Percentiles rank a stretch among this genome's conserved stretches.
These are phyloP conservation scores for Podospora pseudocomata DNA, from an alignment of 495 filamentous ascomycete genomes.

Conservation along the genomic window DNA sequence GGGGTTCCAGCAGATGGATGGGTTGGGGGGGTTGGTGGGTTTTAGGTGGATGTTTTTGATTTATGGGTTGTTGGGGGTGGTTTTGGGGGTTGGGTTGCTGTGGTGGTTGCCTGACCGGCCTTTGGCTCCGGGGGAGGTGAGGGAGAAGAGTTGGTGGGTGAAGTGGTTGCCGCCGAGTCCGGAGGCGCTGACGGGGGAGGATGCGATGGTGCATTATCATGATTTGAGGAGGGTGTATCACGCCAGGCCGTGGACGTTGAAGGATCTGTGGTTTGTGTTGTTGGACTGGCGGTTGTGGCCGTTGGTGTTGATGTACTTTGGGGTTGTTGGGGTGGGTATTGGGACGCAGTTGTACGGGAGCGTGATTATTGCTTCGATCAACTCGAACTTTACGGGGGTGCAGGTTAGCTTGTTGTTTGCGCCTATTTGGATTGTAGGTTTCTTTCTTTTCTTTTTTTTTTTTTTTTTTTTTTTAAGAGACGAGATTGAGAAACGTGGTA, in stretches of 20 bases:
- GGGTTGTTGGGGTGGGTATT: conserved; percentile 87
- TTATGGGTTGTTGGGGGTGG: conserved; percentile 70
- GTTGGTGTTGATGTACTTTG: conserved; percentile 86
- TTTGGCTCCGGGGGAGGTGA: conserved; percentile 56
- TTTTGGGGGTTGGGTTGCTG: conserved; percentile 66
- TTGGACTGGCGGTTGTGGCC: conserved; percentile 87
- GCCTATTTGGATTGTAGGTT: conserved; percentile 82
- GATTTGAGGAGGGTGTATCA: conserved; percentile 81
- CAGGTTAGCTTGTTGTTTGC: conserved; percentile 79
- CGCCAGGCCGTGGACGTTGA: conserved; percentile 61
- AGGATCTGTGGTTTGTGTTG: conserved; percentile 64
- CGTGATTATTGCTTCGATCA: conserved; percentile 77
- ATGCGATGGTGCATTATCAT: conserved; percentile 78
- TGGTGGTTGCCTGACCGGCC: conserved; percentile 92
- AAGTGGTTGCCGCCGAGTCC: conserved; percentile 61
- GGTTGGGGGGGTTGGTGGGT: conserved; percentile 67
- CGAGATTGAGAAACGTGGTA: neutral
- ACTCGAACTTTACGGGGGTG: conserved; percentile 65
- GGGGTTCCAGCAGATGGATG: conserved; percentile 89
- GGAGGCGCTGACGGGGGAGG: conserved; percentile 71
- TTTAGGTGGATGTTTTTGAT: conserved; percentile 96
- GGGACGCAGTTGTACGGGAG: conserved; percentile 83
- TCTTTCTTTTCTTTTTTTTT: neutral
- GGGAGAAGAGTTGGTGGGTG: conserved; percentile 42
- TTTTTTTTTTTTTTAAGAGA: neutral